Evolutionary conservation across 1,284 basidiomycete genomes (phyloP).

Genomic region (Sanghuangporus weigelae): DNA sequence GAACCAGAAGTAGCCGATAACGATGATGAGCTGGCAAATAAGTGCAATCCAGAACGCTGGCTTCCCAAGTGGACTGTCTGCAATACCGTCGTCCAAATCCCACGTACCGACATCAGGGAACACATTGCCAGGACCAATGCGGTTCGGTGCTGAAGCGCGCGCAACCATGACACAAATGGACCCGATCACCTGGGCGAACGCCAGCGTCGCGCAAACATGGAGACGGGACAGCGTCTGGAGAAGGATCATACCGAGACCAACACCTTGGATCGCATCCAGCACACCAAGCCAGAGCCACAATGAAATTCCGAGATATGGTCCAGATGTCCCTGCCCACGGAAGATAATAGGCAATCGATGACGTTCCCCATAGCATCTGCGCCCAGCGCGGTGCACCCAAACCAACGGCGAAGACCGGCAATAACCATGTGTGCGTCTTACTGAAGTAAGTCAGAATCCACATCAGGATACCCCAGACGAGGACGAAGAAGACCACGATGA

Average conservation of each 20-base stretch:
- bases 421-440: constrained; percentile 91
- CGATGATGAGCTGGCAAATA: constrained; percentile 74
- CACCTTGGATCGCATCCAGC: constrained; percentile 87
- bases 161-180: constrained; percentile 82
- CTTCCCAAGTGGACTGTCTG: constrained; percentile 71
- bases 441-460: constrained; percentile 74
- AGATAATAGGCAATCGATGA: constrained; percentile 86
- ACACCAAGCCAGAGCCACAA: constrained; percentile 94
- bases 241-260: constrained; percentile 90
- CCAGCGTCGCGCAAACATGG: constrained; percentile 88
- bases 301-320: constrained; percentile 82
- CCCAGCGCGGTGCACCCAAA: constrained; percentile 88
- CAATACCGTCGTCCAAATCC: constrained; percentile 69
- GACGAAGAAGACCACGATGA: constrained; percentile 81
- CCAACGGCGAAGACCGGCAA: constrained; percentile 91
- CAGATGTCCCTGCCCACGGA: constrained; percentile 81
- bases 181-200: constrained; percentile 80
- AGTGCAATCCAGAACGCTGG: constrained; percentile 88
- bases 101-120: constrained; percentile 91
- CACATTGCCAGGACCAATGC: constrained; percentile 79
- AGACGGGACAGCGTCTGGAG: constrained; percentile 88
- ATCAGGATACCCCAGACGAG: constrained; percentile 78
- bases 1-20: constrained; percentile 92
- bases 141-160: constrained; percentile 79
- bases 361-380: constrained; percentile 88